Conservation (phyloP, 192 early-diverging fungal genomes). For the Dissophora ornata region DNA sequence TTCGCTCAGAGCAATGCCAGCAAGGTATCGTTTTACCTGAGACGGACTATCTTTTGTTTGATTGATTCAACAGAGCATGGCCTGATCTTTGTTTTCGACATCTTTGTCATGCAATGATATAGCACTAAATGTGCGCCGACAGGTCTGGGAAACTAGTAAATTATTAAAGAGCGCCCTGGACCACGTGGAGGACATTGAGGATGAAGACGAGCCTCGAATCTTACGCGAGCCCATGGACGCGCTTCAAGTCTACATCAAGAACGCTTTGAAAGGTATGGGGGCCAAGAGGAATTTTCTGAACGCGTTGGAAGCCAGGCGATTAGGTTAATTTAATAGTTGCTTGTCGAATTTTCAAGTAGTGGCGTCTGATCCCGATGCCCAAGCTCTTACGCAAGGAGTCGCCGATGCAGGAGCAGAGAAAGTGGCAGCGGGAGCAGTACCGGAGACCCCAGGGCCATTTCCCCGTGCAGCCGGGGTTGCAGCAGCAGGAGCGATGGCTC, state of each 20-base stretch:
- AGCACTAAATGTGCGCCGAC: constrained; percentile 23
- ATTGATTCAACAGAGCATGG: not conserved
- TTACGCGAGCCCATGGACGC: constrained; percentile 34
- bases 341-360: not conserved
- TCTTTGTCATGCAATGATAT: no score
- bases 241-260: constrained; percentile 29
- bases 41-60: not conserved
- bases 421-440: not conserved
- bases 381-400: not conserved
- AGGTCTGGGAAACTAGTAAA: constrained; percentile 26
- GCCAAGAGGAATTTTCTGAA: no score
- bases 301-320: no score
- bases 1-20: constrained; percentile 21
- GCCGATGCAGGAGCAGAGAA: not conserved
- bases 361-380: constrained; percentile 4
- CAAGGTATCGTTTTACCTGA: constrained; percentile 15
- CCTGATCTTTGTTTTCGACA: constrained; percentile 7
- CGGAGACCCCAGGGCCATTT: not conserved
- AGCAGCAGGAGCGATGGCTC: not conserved
- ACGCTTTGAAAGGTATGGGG: constrained; percentile 39
- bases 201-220: constrained; percentile 41
- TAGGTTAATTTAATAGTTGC: not conserved
- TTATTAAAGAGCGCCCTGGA: constrained; percentile 30
- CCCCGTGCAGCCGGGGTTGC: no score
- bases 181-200: constrained; percentile 48